These are phyloP conservation scores for Podaxis mareebaensis DNA, from an alignment of 768 basidiomycete genomes.

Conservation along the genomic window DNA sequence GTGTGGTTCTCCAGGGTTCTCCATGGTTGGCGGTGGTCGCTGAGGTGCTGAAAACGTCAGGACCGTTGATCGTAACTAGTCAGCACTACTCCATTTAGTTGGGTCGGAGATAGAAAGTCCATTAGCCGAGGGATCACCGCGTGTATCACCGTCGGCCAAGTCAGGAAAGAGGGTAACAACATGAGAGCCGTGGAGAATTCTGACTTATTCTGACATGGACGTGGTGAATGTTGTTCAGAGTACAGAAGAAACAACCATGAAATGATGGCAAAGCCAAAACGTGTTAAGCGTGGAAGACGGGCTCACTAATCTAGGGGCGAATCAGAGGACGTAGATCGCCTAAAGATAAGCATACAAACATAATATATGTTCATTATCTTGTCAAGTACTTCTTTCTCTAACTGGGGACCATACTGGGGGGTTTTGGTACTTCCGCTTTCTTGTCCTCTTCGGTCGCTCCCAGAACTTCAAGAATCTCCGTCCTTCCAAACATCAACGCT, in stretches of 20 bases:
- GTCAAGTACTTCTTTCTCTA: neutral
- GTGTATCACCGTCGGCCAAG: neutral
- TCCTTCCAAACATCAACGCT: slow-evolving; percentile 66
- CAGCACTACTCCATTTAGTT: neutral
- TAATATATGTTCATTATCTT: neutral
- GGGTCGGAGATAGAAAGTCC: neutral
- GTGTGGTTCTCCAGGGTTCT: neutral
- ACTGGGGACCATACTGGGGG: slow-evolving; percentile 18
- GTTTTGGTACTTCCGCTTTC: slow-evolving; percentile 36
- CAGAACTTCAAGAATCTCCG: slow-evolving; percentile 53
- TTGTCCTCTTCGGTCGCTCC: slow-evolving; percentile 62
- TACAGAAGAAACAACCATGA: no score
- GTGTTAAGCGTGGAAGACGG: no score
- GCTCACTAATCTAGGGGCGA: no score
- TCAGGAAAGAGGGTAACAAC: neutral
- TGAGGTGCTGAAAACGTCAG: neutral
- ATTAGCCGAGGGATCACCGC: neutral
- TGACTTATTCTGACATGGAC: no score
- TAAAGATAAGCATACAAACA: neutral
- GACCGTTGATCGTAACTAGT: neutral
- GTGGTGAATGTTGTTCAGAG: no score
- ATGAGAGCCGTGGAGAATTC: neutral
- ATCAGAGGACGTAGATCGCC: no score
- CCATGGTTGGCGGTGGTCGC: neutral
- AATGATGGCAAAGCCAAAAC: no score